phyloP scores from a whole-genome alignment of 805 yeast genomes.

The Candida silvicultrix region DNA sequence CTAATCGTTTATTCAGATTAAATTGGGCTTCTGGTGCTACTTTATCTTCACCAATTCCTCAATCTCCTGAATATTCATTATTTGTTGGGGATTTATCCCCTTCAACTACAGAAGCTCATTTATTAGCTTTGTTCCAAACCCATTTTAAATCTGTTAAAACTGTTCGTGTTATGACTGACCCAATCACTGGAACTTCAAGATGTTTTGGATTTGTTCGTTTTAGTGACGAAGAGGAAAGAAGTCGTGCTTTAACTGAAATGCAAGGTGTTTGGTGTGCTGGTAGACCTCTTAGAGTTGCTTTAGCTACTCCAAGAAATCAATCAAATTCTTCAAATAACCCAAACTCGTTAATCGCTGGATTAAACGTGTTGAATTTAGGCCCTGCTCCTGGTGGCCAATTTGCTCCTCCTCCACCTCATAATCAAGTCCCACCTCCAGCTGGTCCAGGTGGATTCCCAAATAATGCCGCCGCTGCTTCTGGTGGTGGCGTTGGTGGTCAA shows the following conservation, averaged over 20 bases:
- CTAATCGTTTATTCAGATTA: conserved; percentile 59
- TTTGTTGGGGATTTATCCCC: conserved; percentile 84
- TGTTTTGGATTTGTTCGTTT: conserved; percentile 81
- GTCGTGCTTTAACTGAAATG: conserved; percentile 65
- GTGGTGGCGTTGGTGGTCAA: conserved; percentile 16
- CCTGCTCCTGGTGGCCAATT: background rate
- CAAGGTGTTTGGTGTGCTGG: conserved; percentile 79
- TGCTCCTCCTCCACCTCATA: background rate
- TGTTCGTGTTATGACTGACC: conserved; percentile 83
- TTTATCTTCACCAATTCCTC: conserved; percentile 60
- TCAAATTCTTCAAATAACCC: conserved; percentile 1
- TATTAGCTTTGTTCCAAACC: conserved; percentile 64
- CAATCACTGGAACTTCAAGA: conserved; percentile 67
- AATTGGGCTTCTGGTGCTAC: conserved; percentile 88
- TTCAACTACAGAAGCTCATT: conserved; percentile 73
- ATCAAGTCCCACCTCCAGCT: background rate
- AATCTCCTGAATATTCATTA: conserved; percentile 68
- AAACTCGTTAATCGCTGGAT: background rate
- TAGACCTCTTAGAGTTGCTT: conserved; percentile 67
- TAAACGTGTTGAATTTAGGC: background rate
- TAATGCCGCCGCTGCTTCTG: too few relatives aligned
- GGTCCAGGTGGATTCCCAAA: background rate
- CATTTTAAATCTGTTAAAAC: conserved; percentile 64
- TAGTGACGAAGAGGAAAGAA: conserved; percentile 62
- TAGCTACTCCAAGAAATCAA: conserved; percentile 66